Conservation (phyloP, 1,284 basidiomycete species). For the Gymnopus androsaceus region DNA sequence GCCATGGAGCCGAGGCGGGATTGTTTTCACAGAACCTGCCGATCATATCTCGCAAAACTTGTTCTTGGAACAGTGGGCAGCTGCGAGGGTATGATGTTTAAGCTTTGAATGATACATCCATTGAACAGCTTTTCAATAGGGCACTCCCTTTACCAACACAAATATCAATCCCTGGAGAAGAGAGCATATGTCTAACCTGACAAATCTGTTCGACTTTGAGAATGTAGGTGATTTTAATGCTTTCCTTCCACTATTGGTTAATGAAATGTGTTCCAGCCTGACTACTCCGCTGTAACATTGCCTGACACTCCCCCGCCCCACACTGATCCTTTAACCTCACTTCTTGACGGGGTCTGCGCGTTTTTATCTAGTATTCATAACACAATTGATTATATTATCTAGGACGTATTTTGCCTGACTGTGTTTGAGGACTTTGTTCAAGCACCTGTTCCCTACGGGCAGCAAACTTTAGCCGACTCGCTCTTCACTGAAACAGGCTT, state of each 20-base stretch:
- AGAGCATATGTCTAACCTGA: slow-evolving; percentile 14
- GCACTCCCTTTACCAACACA: slow-evolving; percentile 11
- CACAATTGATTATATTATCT: neutral
- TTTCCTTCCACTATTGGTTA: neutral
- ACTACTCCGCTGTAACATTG: slow-evolving; percentile 2
- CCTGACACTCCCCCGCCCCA: slow-evolving; percentile 9
- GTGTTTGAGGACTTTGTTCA: slow-evolving; percentile 4
- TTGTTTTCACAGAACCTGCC: slow-evolving; percentile 12
- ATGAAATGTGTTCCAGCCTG: slow-evolving; percentile 1
- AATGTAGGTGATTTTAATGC: neutral
- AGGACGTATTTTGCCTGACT: slow-evolving; percentile 6
- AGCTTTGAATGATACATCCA: neutral
- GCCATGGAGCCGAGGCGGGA: slow-evolving; percentile 13
- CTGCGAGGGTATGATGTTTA: slow-evolving; percentile 1
- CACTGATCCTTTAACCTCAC: slow-evolving; percentile 11
- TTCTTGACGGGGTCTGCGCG: slow-evolving; percentile 8
- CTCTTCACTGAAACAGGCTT: slow-evolving; percentile 11
- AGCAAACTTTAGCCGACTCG: slow-evolving; percentile 2
- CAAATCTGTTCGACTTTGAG: slow-evolving; percentile 13
- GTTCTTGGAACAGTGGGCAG: slow-evolving; percentile 14
- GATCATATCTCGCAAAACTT: slow-evolving; percentile 14
- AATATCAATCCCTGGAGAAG: slow-evolving; percentile 15
- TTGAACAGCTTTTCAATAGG: neutral
- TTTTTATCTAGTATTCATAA: neutral
- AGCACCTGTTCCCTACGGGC: slow-evolving; percentile 9